These are phyloP conservation scores for Persicaria tinctoria DNA, from an alignment of 148 eudicot genomes.

Conservation along the genomic window DNA sequence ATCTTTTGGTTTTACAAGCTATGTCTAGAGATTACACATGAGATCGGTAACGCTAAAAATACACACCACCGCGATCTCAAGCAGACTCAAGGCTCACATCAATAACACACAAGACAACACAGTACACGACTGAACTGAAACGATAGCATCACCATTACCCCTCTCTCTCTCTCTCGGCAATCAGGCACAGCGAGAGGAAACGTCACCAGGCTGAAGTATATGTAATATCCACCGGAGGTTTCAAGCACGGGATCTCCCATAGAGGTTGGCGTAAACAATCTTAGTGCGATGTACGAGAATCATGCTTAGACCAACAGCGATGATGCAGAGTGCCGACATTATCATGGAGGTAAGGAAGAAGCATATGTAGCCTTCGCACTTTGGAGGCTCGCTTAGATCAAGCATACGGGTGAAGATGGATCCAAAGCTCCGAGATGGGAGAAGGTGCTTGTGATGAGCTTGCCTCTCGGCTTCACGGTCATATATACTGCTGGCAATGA, in stretches of 20 bases:
- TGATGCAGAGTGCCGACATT: conserved; percentile 70
- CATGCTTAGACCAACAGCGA: conserved; percentile 59
- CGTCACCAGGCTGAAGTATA: too few species aligned
- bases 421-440: conserved; percentile 1
- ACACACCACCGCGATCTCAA: conserved; percentile 1
- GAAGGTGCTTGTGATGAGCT: conserved; percentile 34
- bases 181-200: too few species aligned
- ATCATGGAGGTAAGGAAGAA: conserved; percentile 70
- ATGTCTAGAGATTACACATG: not conserved
- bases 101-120: not conserved
- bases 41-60: conserved; percentile 2
- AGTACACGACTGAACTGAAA: not conserved
- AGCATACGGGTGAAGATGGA: conserved; percentile 20
- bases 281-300: conserved; percentile 75
- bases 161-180: too few species aligned
- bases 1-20: not conserved
- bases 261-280: conserved; percentile 62
- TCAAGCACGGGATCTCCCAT: conserved; percentile 53
- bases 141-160: not conserved
- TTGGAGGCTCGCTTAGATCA: conserved; percentile 43
- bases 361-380: conserved; percentile 77
- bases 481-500: conserved; percentile 79
- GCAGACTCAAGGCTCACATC: not conserved
- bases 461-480: conserved; percentile 91
- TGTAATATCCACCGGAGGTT: not conserved